Percentiles rank a stretch among this genome's conserved stretches.
Conservation (phyloP, 2,329 filamentous ascomycete genomes). For the Chaetomium globosum region DNA sequence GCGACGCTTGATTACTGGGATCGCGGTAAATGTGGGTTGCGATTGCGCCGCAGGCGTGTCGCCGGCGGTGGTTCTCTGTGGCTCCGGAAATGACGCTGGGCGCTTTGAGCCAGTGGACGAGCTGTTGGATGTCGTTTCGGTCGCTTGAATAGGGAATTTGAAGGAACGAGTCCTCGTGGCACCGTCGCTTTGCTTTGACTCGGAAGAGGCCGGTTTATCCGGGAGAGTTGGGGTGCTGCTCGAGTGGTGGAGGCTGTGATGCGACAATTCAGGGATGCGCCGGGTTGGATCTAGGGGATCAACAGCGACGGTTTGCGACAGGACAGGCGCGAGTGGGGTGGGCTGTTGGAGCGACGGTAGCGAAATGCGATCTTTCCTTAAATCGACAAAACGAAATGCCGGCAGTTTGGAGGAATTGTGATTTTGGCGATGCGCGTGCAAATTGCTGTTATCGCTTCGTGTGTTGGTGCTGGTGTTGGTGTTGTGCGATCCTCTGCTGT, state of each 20-base stretch:
- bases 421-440: conserved; percentile 55
- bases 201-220: conserved; percentile 28
- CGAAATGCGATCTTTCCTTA: conserved; percentile 45
- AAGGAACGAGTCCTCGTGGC: conserved; percentile 43
- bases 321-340: conserved; percentile 48
- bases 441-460: conserved; percentile 32
- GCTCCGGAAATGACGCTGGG: conserved; percentile 46
- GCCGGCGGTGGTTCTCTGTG: conserved; percentile 34
- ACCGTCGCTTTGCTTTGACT: conserved; percentile 30
- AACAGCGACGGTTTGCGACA: conserved; percentile 38
- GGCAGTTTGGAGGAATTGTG: conserved; percentile 60
- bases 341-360: conserved; percentile 44
- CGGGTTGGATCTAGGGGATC: conserved; percentile 33
- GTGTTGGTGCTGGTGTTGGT: conserved; percentile 9
- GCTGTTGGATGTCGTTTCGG: conserved; percentile 26
- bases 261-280: conserved; percentile 34
- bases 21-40: conserved; percentile 38
- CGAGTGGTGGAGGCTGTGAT: conserved; percentile 35
- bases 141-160: conserved; percentile 44
- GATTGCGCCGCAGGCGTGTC: conserved; percentile 34
- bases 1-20: conserved; percentile 39
- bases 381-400: conserved; percentile 57
- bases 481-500: conserved; percentile 20
- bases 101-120: conserved; percentile 39
- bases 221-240: conserved; percentile 32